Evolutionary conservation across 1,139 yeast genomes (phyloP), one percentile per base, ranked within the genome.

Genomic region (Kodamaea sp.): DNA sequence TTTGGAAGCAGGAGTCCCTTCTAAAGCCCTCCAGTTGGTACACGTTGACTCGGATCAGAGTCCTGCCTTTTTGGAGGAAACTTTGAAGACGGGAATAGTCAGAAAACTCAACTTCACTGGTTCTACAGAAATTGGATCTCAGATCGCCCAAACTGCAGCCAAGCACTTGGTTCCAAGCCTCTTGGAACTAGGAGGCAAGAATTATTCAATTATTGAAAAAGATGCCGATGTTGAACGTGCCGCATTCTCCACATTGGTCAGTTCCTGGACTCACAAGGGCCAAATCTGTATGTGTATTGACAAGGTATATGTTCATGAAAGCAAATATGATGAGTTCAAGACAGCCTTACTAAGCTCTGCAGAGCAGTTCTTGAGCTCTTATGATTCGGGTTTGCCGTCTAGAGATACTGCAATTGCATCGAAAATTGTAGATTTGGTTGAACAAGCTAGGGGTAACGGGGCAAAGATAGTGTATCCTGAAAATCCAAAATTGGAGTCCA

Each of bases 241-340:
- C 5, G 68, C 68, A 4, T 61, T 57, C 2, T 40, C 41, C 5
- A 46, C 53, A 13, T 32, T 66, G 11, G 55, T 59, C 57, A 52
- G 61, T 16, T 50, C 67, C 5, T 68, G 71, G 71, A 48, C 58
- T 26, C 70, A 70, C 43, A 64, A 59, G 41, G 76, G 76, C 8
- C 76, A 71, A 39, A 60, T 71, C 21, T 71, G 76, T 46, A 71
- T 70, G 77, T 56, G 66, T 30, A 61, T 70, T 2, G 76, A 70
- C 39, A 53, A 52, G 14, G 55, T 66, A 1, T 65, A 41, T 38
- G 53, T 70, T 23, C 64, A 66, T 29, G 64, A 58, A 26, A 24
- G 44, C 0, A 48, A 62, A 2, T 67, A 64, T 37, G 63, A 63
- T 5, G 44, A 53, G 20, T 57, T 61, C 28, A 38, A 54, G 13